Evolutionary conservation across 768 basidiomycete species (phyloP).

Genomic region (Termitomyces sp.): DNA sequence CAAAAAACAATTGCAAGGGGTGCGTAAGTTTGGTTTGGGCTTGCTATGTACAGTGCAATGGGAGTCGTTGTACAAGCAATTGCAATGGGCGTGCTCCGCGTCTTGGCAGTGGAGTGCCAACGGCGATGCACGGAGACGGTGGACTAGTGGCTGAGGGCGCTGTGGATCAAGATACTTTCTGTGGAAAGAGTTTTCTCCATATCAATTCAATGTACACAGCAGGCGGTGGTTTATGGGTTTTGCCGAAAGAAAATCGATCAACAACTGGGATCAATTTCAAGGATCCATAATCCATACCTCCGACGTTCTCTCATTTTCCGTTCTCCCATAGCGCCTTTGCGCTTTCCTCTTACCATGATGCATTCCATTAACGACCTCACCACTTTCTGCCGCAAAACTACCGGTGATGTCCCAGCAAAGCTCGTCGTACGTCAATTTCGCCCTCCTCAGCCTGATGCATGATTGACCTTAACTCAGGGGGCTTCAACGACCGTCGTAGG

Average conservation of each 20-base stretch:
- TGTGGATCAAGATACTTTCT: background rate
- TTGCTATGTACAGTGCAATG: background rate
- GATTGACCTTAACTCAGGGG: slow-evolving; percentile 40
- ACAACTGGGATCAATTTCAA: background rate
- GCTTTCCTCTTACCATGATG: slow-evolving; percentile 27
- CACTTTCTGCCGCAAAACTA: slow-evolving; percentile 76
- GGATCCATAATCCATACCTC: background rate
- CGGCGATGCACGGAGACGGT: background rate
- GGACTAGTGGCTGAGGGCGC: background rate
- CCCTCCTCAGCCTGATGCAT: background rate
- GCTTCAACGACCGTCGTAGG: slow-evolving; percentile 89
- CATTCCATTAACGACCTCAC: slow-evolving; percentile 90
- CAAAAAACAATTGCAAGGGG: background rate
- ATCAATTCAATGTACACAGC: background rate
- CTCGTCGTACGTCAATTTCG: slow-evolving; percentile 62
- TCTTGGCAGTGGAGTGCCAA: background rate
- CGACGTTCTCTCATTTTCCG: background rate
- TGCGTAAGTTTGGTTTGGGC: background rate
- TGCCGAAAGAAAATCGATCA: slow-evolving; percentile 15
- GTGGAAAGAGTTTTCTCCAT: background rate
- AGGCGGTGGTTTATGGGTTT: slow-evolving; percentile 6
- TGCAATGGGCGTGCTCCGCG: background rate
- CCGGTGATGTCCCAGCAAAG: slow-evolving; percentile 82
- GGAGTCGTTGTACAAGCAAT: background rate
- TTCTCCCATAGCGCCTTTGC: slow-evolving; percentile 12